These are phyloP conservation scores for Santalum album DNA, from an alignment of 164 flowering plant genomes.

Conservation along the genomic window DNA sequence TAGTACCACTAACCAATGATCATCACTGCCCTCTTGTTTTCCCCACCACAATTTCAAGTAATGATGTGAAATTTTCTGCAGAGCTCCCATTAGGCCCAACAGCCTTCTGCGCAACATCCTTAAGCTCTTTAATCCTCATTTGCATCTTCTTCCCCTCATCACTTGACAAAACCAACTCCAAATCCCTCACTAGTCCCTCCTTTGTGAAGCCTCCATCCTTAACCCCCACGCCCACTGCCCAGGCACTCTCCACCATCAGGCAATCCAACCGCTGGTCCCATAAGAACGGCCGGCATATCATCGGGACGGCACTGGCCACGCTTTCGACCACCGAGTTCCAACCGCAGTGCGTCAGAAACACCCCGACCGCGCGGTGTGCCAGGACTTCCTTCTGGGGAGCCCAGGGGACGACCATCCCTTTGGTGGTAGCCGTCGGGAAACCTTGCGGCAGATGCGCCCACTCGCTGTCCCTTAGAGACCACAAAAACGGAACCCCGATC, in stretches of 20 bases:
- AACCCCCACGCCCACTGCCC: constrained; percentile 26
- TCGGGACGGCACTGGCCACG: constrained; percentile 25
- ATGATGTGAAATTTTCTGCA: constrained; percentile 10
- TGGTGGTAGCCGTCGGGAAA: constrained; percentile 7
- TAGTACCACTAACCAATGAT: no score
- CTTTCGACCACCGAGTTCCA: constrained; percentile 40
- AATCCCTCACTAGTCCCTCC: constrained; percentile 5
- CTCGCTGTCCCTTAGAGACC: constrained; percentile 25
- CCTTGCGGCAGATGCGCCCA: constrained; percentile 17
- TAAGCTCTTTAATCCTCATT: constrained; percentile 10
- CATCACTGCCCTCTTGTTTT: no score
- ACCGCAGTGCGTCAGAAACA: constrained; percentile 36
- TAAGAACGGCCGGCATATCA: constrained; percentile 35
- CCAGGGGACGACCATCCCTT: constrained; percentile 27
- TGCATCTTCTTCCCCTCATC: constrained; percentile 28
- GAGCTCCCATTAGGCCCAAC: constrained; percentile 24
- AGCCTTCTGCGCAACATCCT: constrained; percentile 17
- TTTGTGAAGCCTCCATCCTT: constrained; percentile 23
- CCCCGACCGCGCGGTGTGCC: constrained; percentile 23
- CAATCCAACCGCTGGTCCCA: constrained; percentile 31
- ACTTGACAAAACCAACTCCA: constrained; percentile 15
- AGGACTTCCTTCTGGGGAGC: constrained; percentile 34
- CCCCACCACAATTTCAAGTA: no score
- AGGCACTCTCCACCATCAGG: constrained; percentile 17
- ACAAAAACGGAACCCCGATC: constrained; percentile 20